These are phyloP conservation scores for Podospora anserina DNA, from an alignment of 495 filamentous ascomycete genomes.

Conservation along the genomic window DNA sequence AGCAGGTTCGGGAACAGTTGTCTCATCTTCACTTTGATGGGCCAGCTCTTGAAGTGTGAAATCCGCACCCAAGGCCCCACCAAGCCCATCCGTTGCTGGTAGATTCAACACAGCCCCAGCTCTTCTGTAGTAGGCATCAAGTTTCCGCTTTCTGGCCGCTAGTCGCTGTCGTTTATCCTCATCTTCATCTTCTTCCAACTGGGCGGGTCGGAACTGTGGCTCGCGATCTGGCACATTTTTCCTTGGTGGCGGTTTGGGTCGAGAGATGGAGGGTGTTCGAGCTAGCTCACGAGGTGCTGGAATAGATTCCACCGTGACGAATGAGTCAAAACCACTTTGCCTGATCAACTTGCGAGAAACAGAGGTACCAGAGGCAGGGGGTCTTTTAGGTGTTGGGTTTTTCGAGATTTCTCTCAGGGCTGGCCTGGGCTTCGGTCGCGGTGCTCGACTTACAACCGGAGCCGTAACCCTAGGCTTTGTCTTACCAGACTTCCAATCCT, in stretches of 20 bases:
- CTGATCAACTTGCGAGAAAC: conserved; percentile 28
- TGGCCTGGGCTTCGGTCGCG: conserved; percentile 15
- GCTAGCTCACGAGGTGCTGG: background rate
- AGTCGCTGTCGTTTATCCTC: conserved; percentile 34
- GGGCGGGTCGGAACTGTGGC: conserved; percentile 38
- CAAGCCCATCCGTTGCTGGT: conserved; percentile 24
- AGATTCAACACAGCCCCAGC: conserved; percentile 30
- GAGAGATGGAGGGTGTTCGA: background rate
- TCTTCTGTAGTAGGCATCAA: conserved; percentile 49
- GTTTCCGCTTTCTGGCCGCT: conserved; percentile 40
- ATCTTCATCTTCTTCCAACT: conserved; percentile 45
- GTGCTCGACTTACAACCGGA: conserved; percentile 23
- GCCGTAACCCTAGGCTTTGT: conserved; percentile 49
- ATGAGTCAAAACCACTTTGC: conserved; percentile 36
- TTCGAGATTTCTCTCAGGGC: conserved; percentile 35
- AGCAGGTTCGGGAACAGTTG: conserved; percentile 20
- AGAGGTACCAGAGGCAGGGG: conserved; percentile 12
- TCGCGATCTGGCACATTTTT: conserved; percentile 6
- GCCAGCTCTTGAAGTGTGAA: conserved; percentile 4
- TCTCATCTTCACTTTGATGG: background rate
- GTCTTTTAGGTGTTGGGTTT: conserved; percentile 23
- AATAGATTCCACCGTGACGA: conserved; percentile 25
- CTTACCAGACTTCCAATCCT: conserved; percentile 72
- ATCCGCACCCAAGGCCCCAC: conserved; percentile 26
- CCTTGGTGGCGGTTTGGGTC: background rate